phyloP scores from a whole-genome alignment of 2,329 filamentous ascomycete genomes.

The Penicillium sp. region DNA sequence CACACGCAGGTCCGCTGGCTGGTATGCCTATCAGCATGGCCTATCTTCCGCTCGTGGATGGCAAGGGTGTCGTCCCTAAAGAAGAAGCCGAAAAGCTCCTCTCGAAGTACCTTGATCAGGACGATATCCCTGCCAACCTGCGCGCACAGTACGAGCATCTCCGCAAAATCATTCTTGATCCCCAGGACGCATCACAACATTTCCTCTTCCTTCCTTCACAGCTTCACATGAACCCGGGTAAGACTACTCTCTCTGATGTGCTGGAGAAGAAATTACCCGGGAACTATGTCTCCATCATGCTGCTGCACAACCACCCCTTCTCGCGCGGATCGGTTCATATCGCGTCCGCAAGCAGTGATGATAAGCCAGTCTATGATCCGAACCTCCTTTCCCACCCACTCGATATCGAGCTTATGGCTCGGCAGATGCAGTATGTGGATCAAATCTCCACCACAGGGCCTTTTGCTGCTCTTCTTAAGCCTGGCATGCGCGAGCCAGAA shows the following conservation, averaged over 20 bases:
- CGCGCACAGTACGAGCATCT: conserved; percentile 14
- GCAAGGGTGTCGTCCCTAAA: conserved; percentile 11
- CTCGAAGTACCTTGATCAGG: conserved; percentile 1
- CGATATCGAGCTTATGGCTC: conserved; percentile 44
- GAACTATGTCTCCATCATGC: conserved; percentile 23
- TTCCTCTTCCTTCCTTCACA: conserved; percentile 18
- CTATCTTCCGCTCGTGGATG: conserved; percentile 27
- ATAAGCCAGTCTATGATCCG: conserved; percentile 46
- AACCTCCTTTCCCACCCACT: conserved; percentile 45
- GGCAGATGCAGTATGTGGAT: conserved; percentile 27
- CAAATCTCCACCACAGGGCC: conserved; percentile 20
- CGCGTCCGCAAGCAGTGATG: conserved; percentile 28
- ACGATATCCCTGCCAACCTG: neutral
- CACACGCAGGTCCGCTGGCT: conserved; percentile 21
- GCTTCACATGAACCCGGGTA: conserved; percentile 14
- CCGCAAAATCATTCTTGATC: conserved; percentile 12
- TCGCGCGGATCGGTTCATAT: conserved; percentile 34
- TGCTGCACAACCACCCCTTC: conserved; percentile 33
- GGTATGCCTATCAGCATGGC: conserved; percentile 9
- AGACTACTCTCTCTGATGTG: conserved; percentile 12
- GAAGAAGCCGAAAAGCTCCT: conserved; percentile 10
- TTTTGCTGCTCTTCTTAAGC: conserved; percentile 19
- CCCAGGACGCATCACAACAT: conserved; percentile 6
- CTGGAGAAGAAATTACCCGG: conserved; percentile 13
- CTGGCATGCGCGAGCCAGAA: conserved; percentile 10